Conservation (phyloP, 2,329 filamentous ascomycete genomes). For the Coleophoma cylindrospora region DNA sequence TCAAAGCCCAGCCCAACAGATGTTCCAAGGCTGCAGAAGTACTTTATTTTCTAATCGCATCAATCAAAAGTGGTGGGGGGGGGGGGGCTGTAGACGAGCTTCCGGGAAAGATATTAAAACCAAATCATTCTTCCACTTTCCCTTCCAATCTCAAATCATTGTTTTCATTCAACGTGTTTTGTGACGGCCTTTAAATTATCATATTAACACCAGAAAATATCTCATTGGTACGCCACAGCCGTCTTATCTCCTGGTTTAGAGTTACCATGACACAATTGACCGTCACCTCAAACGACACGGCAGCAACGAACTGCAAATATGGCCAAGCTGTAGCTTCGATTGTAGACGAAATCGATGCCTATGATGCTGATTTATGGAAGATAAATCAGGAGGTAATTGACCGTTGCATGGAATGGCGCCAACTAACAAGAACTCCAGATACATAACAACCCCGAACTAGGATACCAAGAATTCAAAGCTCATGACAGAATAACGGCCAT, state of each 20-base stretch:
- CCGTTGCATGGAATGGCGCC: neutral
- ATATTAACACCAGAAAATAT: neutral
- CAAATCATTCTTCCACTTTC: too few relatives aligned
- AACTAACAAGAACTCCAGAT: constrained; percentile 30
- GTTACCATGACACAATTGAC: neutral
- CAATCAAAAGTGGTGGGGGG: too few relatives aligned
- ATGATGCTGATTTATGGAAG: neutral
- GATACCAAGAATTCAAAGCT: constrained; percentile 42
- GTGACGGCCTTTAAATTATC: too few relatives aligned
- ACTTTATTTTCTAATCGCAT: too few relatives aligned
- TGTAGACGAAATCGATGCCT: neutral
- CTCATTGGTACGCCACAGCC: neutral
- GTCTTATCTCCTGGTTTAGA: neutral
- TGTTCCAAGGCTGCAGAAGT: too few relatives aligned
- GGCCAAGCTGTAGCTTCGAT: neutral
- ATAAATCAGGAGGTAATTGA: neutral
- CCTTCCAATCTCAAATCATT: too few relatives aligned
- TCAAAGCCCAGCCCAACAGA: too few relatives aligned
- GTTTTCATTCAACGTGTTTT: too few relatives aligned
- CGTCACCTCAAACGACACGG: neutral
- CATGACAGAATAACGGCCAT: constrained; percentile 41
- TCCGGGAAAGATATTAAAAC: too few relatives aligned
- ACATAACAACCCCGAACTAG: constrained; percentile 40
- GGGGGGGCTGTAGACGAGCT: too few relatives aligned
- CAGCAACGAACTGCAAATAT: neutral